phyloP scores from a whole-genome alignment of 306 rosid species.

The Vicia faba region DNA sequence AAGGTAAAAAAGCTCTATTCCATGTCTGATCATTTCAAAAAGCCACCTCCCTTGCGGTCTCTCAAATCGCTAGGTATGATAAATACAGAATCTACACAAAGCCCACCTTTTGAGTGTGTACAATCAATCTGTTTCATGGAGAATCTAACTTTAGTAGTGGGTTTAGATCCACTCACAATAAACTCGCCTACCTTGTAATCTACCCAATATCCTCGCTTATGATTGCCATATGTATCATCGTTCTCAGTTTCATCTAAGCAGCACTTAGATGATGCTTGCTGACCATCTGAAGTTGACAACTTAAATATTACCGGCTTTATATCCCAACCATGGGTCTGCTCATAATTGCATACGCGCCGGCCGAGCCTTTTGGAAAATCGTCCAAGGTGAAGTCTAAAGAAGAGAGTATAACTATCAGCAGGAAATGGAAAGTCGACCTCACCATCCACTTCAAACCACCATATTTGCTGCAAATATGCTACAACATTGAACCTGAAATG shows the following conservation, averaged over 20 bases:
- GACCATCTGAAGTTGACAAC: constrained; percentile 77
- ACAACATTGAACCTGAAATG: constrained; percentile 75
- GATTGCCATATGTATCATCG: constrained; percentile 55
- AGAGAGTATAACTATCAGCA: constrained; percentile 75
- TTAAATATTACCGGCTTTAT: constrained; percentile 74
- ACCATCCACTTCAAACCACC: constrained; percentile 98
- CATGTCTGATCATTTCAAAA: constrained; percentile 44
- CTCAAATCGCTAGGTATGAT: constrained; percentile 73
- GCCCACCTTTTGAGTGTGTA: constrained; percentile 93
- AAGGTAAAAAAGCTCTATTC: constrained; percentile 36
- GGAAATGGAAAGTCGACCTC: constrained; percentile 76
- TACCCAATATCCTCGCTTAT: constrained; percentile 84
- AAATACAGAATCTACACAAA: constrained; percentile 90
- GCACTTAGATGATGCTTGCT: constrained; percentile 61
- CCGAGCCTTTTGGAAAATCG: constrained; percentile 80
- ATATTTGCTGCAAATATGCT: constrained; percentile 90
- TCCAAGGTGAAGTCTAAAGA: constrained; percentile 89
- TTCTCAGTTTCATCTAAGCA: constrained; percentile 64
- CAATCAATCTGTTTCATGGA: constrained; percentile 99
- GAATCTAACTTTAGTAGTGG: constrained; percentile 70
- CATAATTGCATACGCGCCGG: constrained; percentile 71
- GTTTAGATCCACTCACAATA: constrained; percentile 56
- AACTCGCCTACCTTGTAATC: constrained; percentile 98
- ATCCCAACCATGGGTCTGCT: constrained; percentile 95
- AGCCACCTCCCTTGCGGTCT: constrained; percentile 54